Evolutionary conservation across 2,329 filamentous ascomycete genomes (phyloP).

Genomic region (Tolypocladium ovalisporum): DNA sequence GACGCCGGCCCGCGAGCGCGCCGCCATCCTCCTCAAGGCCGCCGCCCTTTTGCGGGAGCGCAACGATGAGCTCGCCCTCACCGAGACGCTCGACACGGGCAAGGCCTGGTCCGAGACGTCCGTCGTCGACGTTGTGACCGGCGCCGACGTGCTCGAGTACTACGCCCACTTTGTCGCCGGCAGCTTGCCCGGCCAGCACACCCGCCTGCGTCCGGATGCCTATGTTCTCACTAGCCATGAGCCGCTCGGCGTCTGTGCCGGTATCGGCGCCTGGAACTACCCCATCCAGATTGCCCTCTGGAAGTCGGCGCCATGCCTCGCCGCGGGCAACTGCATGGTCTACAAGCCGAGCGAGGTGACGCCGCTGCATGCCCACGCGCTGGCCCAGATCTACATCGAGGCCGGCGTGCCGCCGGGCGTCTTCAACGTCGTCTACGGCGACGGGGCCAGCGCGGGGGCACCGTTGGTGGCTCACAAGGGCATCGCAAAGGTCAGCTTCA

Average conservation of each 20-base stretch:
- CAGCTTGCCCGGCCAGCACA: constrained; percentile 71
- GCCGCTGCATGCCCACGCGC: constrained; percentile 65
- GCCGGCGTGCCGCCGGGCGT: constrained; percentile 73
- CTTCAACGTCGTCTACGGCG: constrained; percentile 79
- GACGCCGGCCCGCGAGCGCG: constrained; percentile 62
- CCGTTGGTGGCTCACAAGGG: constrained; percentile 60
- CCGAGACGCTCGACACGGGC: constrained; percentile 79
- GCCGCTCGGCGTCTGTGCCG: constrained; percentile 71
- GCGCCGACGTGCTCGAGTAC: constrained; percentile 78
- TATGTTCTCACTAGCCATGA: constrained; percentile 79
- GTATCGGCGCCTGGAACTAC: constrained; percentile 88
- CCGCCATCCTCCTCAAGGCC: constrained; percentile 68
- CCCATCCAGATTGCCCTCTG: constrained; percentile 83
- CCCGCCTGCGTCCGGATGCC: constrained; percentile 61
- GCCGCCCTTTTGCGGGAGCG: constrained; percentile 61
- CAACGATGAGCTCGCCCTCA: constrained; percentile 68
- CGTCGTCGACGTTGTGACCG: constrained; percentile 71
- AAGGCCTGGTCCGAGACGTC: constrained; percentile 80
- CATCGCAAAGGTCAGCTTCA: constrained; percentile 83
- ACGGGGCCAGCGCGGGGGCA: constrained; percentile 59
- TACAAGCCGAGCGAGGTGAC: constrained; percentile 88
- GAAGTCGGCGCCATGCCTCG: constrained; percentile 79
- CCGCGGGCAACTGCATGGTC: constrained; percentile 81
- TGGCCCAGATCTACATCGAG: constrained; percentile 67
- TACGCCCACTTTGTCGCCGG: constrained; percentile 73